These are phyloP conservation scores for Purpureocillium lavendulum DNA, from an alignment of 2,329 filamentous ascomycete species.

Conservation along the genomic window DNA sequence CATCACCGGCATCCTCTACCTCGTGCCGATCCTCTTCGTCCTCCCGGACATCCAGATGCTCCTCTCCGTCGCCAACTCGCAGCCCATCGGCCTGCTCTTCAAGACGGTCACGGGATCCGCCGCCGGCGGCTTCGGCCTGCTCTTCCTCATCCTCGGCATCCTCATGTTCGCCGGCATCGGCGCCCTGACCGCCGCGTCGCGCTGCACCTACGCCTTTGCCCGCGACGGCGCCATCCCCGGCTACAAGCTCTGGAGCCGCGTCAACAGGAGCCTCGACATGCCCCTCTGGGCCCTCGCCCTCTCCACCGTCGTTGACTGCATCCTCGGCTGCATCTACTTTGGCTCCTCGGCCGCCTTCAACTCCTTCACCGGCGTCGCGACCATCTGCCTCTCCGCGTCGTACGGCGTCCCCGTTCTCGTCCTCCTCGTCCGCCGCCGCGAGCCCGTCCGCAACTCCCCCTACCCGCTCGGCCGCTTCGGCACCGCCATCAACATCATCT, in stretches of 20 bases:
- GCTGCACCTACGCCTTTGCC: slow-evolving; percentile 70
- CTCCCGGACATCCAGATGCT: slow-evolving; percentile 59
- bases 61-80: slow-evolving; percentile 58
- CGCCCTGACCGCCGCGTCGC: slow-evolving; percentile 63
- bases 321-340: slow-evolving; percentile 73
- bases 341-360: slow-evolving; percentile 70
- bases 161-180: slow-evolving; percentile 70
- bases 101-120: slow-evolving; percentile 66
- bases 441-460: slow-evolving; percentile 54
- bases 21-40: slow-evolving; percentile 70
- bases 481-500: slow-evolving; percentile 57
- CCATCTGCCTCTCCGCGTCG: slow-evolving; percentile 67
- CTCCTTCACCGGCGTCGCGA: slow-evolving; percentile 72
- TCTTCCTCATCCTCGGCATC: slow-evolving; percentile 70
- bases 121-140: slow-evolving; percentile 64
- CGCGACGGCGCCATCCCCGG: slow-evolving; percentile 68
- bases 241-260: slow-evolving; percentile 55
- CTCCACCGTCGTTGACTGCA: slow-evolving; percentile 58
- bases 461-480: slow-evolving; percentile 65
- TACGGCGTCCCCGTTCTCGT: slow-evolving; percentile 72
- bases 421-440: slow-evolving; percentile 57
- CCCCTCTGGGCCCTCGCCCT: slow-evolving; percentile 63
- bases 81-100: slow-evolving; percentile 70
- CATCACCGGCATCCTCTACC: slow-evolving; percentile 52
- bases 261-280: slow-evolving; percentile 58